Evolutionary conservation across 139 green algal genomes (phyloP), one percentile per base, ranked within the genome.

Genomic region (Volvox africanus): DNA sequence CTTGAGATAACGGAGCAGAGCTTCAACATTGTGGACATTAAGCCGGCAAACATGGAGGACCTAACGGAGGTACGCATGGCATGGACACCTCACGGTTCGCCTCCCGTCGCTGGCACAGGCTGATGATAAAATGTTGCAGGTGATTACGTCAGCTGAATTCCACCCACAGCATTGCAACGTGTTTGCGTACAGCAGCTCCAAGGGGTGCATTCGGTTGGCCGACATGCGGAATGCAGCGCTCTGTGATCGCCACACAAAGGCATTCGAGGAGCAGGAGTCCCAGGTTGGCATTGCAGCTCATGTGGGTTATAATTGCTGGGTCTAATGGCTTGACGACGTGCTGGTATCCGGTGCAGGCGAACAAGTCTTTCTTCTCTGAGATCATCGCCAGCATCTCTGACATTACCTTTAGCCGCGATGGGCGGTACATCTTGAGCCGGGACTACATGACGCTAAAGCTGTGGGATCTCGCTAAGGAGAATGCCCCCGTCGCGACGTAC

Each of bases 1-100:
- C 94, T 99, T 86, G 98, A 99, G 69, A 80, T 96, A n/a, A 95
- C 92, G 0, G 93, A 99, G 81, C 94, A 97, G 91, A 96, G 93
- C 80, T 99, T 99, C 95, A 99, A 99, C 93, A 97, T 99, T 33
- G 98, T 99, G 75, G 98, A 99, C 96, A 99, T 99, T 89, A 99
- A 99, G 95, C 98, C 98, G 30, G 65, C 91, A 61, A 99, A 98
- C 95, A 99, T 99, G 98, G 98, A 99, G 91, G 98, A 99, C 95
- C 96, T 99, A n/a, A 99, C 98, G 87, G 97, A 99, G 95, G 89
- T 95, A 44, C 14, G 86, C 11, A 36, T 79, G 24, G 65, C 24
- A 28, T 24, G 16, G 65, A 30, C 16, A 12, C 24, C 24, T 9
- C 65, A 30, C 65, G 65, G 20, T 33, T 79, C 26, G 20, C 30